Evolutionary conservation across 2,329 filamentous ascomycete species (phyloP), one percentile per base, ranked within the genome.

Genomic region (Aspergillus eucalypticola): DNA sequence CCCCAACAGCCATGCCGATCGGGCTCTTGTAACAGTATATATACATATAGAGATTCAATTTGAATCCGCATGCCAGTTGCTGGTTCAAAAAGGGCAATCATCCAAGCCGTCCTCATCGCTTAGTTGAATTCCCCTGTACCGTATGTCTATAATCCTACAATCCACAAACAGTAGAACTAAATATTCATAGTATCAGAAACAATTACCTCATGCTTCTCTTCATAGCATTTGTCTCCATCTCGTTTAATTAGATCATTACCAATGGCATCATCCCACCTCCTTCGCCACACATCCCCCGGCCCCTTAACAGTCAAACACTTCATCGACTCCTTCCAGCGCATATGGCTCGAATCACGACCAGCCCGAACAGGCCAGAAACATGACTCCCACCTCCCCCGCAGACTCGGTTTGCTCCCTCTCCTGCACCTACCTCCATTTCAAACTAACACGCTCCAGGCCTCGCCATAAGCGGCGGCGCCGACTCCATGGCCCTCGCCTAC

Each of bases 401-500:
- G 63, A 44, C 50, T 75, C 21, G 73, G 73, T 74, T 65, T 59
- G 67, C 57, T 13, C 25, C 42, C 17, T 11, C n/a, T 5, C 13
- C 8, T 61, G 23, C 23, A 8, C 19, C 27, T 3, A 27, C 8
- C 54, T 35, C 4, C 10, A n/a, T 44, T 50, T 1, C 5, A 13
- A 60, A 61, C 48, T 25, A 52, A 50, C n/a, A 23, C 46, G n/a
- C 19, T 10, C 15, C 63, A 91, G 89, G 84, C 56, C 79, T 98
- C 60, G 95, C 93, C 15, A 82, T 98, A 62, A 97, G 93, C 71
- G 95, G 95, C 23, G 95, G 95, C 7, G 90, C 95, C 41, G 95
- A 99, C 76, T 98, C 94, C n/a, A 99, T 98, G 93, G 94, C 94
- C 27, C 81, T 99, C 61, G 92, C 92, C 58, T 87, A 82, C 61